Conservation (phyloP, 169 alveolate genomes). For the Plasmodium inui region DNA sequence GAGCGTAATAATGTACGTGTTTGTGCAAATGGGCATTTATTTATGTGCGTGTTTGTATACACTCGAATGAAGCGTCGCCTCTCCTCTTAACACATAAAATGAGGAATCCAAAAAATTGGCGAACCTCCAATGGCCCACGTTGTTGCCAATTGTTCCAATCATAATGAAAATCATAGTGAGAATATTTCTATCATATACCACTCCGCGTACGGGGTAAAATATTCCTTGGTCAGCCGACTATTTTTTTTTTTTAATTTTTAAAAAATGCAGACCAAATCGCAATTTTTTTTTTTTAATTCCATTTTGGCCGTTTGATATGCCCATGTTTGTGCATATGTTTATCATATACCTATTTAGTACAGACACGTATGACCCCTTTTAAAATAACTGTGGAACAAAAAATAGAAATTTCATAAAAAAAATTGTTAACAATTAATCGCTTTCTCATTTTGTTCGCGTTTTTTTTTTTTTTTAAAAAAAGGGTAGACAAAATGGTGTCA, state of each 20-base stretch:
- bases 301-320: neutral
- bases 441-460: neutral
- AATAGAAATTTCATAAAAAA: constrained; percentile 23
- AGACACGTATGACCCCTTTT: neutral
- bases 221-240: neutral
- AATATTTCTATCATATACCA: neutral
- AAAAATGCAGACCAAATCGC: neutral
- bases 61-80: neutral
- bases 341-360: neutral
- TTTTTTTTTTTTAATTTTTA: neutral
- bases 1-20: neutral
- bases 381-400: constrained; percentile 10
- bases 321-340: neutral
- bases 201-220: neutral
- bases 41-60: neutral
- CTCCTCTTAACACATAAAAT: neutral
- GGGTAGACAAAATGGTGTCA: constrained; percentile 16
- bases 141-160: neutral
- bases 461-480: constrained; percentile 9
- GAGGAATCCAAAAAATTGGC: neutral
- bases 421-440: constrained; percentile 1
- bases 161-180: neutral
- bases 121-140: neutral
- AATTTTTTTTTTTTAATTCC: constrained; percentile 5
- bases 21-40: neutral